These are phyloP conservation scores for Thoreauomyces humboldtii DNA, from an alignment of 192 early-diverging fungal genomes.

Conservation along the genomic window DNA sequence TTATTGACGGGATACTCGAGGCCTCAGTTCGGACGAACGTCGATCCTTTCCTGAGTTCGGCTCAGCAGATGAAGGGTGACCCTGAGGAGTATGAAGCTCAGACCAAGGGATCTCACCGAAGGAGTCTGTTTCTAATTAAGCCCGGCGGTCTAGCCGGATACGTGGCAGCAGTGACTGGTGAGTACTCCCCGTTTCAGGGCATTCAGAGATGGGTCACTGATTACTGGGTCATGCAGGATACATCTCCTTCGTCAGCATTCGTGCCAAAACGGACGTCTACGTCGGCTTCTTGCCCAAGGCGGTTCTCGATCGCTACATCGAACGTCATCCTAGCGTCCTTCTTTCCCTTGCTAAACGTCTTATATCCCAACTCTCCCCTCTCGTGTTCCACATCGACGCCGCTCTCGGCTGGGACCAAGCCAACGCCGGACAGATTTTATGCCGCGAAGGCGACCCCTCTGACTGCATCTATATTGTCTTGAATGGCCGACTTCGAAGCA, in stretches of 20 bases:
- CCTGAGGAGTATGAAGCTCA: neutral
- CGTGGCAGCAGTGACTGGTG: slow-evolving; percentile 80
- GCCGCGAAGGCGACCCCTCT: slow-evolving; percentile 79
- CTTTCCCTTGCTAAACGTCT: slow-evolving; percentile 87
- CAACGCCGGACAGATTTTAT: slow-evolving; percentile 88
- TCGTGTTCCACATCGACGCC: slow-evolving; percentile 63
- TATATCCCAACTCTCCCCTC: slow-evolving; percentile 73
- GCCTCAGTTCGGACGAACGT: slow-evolving; percentile 49
- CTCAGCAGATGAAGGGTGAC: neutral
- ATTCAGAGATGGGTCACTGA: neutral
- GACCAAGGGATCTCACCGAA: slow-evolving; percentile 8
- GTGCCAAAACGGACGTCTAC: slow-evolving; percentile 72
- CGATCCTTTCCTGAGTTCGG: neutral
- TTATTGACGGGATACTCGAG: slow-evolving; percentile 87
- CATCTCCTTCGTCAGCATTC: slow-evolving; percentile 82
- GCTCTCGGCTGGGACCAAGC: slow-evolving; percentile 93
- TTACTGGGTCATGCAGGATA: slow-evolving; percentile 56
- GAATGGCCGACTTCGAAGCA: slow-evolving; percentile 87
- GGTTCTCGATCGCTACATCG: slow-evolving; percentile 79
- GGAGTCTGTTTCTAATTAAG: slow-evolving; percentile 68
- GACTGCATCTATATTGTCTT: slow-evolving; percentile 92
- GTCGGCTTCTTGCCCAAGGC: slow-evolving; percentile 87
- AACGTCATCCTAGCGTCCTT: slow-evolving; percentile 78
- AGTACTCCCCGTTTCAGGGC: neutral
- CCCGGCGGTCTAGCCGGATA: slow-evolving; percentile 92